These are phyloP conservation scores for Metarhizium humberi DNA, from an alignment of 2,329 filamentous ascomycete genomes.

Conservation along the genomic window DNA sequence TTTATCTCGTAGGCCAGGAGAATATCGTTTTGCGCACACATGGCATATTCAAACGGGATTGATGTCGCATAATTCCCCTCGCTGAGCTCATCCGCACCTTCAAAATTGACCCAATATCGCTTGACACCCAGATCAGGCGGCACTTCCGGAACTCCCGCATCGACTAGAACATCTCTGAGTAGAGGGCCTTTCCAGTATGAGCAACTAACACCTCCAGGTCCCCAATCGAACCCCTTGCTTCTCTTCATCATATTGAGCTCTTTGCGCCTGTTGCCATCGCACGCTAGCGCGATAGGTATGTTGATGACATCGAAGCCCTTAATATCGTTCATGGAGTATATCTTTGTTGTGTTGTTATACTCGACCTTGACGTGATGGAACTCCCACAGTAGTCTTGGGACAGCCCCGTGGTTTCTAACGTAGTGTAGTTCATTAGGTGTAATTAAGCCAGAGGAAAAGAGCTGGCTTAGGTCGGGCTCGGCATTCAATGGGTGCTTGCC, in stretches of 20 bases:
- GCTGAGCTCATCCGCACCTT: conserved; percentile 36
- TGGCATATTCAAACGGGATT: conserved; percentile 35
- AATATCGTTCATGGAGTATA: conserved; percentile 33
- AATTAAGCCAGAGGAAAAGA: conserved; percentile 37
- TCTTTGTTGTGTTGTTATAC: conserved; percentile 21
- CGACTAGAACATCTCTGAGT: conserved; percentile 33
- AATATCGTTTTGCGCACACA: not conserved
- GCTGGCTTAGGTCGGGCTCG: conserved; percentile 30
- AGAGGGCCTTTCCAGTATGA: conserved; percentile 41
- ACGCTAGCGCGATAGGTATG: conserved; percentile 37
- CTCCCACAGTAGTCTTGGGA: conserved; percentile 40
- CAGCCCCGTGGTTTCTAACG: conserved; percentile 41
- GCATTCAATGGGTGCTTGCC: conserved; percentile 45
- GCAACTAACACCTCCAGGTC: conserved; percentile 33
- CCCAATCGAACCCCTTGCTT: conserved; percentile 40
- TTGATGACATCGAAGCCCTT: conserved; percentile 34
- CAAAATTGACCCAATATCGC: conserved; percentile 35
- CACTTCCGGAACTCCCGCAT: conserved; percentile 26
- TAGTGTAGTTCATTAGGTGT: conserved; percentile 43
- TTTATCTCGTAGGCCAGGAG: conserved; percentile 30
- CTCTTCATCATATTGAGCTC: conserved; percentile 41
- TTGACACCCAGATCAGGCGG: not conserved
- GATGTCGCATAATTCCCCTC: conserved; percentile 38
- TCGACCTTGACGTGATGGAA: conserved; percentile 36
- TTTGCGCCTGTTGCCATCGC: conserved; percentile 40